A percentile compares a stretch with the other conserved stretches of the same genome.
Conservation (phyloP, 768 basidiomycete genomes). For the Lyophyllum semitale region DNA sequence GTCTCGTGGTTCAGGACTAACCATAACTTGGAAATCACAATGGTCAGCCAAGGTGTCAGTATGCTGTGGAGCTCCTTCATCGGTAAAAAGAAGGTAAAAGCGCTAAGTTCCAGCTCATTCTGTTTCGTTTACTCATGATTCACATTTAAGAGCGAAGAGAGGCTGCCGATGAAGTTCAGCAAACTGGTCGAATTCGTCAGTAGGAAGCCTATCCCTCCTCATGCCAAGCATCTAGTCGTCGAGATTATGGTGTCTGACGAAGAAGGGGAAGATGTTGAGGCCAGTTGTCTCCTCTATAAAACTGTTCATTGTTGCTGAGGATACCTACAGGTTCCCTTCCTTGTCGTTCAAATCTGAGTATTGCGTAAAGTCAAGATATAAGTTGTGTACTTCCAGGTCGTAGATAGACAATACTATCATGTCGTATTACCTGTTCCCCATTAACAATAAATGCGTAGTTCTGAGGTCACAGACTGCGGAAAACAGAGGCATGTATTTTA, state of each 20-base stretch:
- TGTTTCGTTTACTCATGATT: not conserved
- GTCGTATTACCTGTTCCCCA: no score
- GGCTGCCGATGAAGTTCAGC: constrained; percentile 87
- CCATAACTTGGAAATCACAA: constrained; percentile 85
- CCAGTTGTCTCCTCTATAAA: constrained; percentile 28
- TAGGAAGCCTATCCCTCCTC: constrained; percentile 88
- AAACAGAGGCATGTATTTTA: constrained; percentile 33
- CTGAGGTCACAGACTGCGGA: no score
- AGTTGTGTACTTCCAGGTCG: constrained; percentile 44
- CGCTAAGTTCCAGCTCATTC: not conserved
- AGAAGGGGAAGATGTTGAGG: constrained; percentile 94
- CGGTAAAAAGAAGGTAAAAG: constrained; percentile 85
- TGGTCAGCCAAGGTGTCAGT: constrained; percentile 97
- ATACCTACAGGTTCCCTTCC: constrained; percentile 70
- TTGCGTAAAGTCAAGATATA: not conserved
- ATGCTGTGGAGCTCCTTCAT: constrained; percentile 98
- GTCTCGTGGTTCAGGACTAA: constrained; percentile 80
- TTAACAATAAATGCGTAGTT: no score
- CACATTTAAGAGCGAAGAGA: constrained; percentile 71
- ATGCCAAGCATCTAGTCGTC: constrained; percentile 82
- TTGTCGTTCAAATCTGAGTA: constrained; percentile 63
- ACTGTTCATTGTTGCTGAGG: constrained; percentile 1
- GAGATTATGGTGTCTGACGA: constrained; percentile 96
- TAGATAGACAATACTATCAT: constrained; percentile 8
- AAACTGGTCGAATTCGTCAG: constrained; percentile 90